These are phyloP conservation scores for Insectozyma bohioensis DNA, from an alignment of 1,139 yeast genomes.

Conservation along the genomic window DNA sequence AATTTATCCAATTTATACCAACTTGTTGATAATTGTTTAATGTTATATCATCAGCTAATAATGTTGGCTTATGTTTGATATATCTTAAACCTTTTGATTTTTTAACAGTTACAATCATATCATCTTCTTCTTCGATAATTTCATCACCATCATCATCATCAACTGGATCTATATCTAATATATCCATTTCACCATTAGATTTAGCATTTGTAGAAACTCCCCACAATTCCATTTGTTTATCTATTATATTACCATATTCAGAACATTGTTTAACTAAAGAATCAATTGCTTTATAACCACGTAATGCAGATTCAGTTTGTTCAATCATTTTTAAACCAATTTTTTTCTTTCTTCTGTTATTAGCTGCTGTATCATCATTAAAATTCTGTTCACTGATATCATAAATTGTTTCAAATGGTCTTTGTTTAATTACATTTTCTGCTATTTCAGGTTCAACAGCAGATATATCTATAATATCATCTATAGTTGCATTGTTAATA, in stretches of 20 bases:
- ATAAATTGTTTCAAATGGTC: slow-evolving; percentile 68
- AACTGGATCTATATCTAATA: slow-evolving; percentile 41
- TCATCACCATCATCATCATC: slow-evolving; percentile 28
- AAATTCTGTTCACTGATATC: slow-evolving; percentile 59
- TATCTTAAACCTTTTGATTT: slow-evolving; percentile 39
- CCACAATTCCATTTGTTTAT: slow-evolving; percentile 78
- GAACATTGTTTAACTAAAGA: slow-evolving; percentile 83
- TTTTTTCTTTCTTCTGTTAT: slow-evolving; percentile 49
- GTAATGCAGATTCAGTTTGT: slow-evolving; percentile 63
- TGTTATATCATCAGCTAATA: slow-evolving; percentile 61
- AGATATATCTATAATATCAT: slow-evolving; percentile 80
- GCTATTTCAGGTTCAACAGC: slow-evolving; percentile 71
- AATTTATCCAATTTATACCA: slow-evolving; percentile 89
- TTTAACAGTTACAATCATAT: slow-evolving; percentile 24
- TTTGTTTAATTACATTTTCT: slow-evolving; percentile 51
- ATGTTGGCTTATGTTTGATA: slow-evolving; percentile 68
- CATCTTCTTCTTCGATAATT: slow-evolving; percentile 25
- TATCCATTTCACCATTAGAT: slow-evolving; percentile 58
- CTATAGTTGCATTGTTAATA: slow-evolving; percentile 70
- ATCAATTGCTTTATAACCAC: slow-evolving; percentile 93
- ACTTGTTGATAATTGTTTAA: slow-evolving; percentile 91
- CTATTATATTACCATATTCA: slow-evolving; percentile 67
- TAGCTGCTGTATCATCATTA: slow-evolving; percentile 22
- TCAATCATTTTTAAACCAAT: slow-evolving; percentile 78
- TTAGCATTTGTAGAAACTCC: slow-evolving; percentile 74